Evolutionary conservation across 225 moss, liverwort and hornwort genomes (phyloP).

Genomic region (Neckera pumila): DNA sequence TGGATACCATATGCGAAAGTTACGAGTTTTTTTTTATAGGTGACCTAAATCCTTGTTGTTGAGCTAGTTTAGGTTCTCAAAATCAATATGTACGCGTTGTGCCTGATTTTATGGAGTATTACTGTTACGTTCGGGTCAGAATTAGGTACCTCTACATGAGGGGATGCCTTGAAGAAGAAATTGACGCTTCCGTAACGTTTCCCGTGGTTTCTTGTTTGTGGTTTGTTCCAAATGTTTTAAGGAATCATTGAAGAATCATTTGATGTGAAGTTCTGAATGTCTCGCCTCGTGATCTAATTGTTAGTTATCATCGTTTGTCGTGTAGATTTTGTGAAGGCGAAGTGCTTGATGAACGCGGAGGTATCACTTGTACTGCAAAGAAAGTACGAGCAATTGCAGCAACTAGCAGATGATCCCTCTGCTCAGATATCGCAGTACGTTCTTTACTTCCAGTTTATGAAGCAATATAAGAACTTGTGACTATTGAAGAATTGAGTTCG

Average conservation of each 20-base stretch:
- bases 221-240: not conserved
- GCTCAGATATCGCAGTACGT: constrained; percentile 83
- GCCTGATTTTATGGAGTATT: not conserved
- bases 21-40: not conserved
- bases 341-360: constrained; percentile 97
- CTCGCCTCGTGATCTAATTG: not conserved
- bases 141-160: not conserved
- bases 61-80: not conserved
- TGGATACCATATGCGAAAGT: not conserved
- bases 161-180: not conserved
- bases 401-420: constrained; percentile 87
- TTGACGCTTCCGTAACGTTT: not conserved
- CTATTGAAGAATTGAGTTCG: not conserved
- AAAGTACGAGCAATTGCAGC: constrained; percentile 83
- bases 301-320: not conserved
- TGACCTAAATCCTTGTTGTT: not conserved
- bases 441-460: not conserved
- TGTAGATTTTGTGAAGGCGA: constrained; percentile 91
- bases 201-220: not conserved
- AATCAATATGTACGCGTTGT: not conserved
- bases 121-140: not conserved
- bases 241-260: not conserved
- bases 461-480: not conserved
- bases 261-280: not conserved
- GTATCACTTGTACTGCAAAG: constrained; percentile 82